Conservation (phyloP, 208 protist genomes). For the Acanthamoeba healyi region DNA sequence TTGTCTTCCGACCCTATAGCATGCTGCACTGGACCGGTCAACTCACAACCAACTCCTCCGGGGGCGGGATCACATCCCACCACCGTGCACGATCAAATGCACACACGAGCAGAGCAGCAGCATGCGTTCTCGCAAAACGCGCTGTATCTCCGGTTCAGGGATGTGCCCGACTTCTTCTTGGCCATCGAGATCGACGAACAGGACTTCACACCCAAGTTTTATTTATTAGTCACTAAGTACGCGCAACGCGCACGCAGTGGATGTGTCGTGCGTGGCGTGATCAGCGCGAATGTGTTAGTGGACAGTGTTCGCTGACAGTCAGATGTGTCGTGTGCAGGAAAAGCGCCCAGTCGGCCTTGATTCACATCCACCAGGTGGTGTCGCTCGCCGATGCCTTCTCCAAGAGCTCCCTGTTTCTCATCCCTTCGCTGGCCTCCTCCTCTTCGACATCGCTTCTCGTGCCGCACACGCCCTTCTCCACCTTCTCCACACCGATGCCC, state of each 20-base stretch:
- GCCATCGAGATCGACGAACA: slow-evolving; percentile 69
- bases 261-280: background rate
- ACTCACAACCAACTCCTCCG: too few relatives aligned
- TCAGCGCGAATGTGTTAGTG: background rate
- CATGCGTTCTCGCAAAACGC: slow-evolving; percentile 39
- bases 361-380: slow-evolving; percentile 45
- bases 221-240: slow-evolving; percentile 73
- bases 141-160: slow-evolving; percentile 65
- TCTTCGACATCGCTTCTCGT: slow-evolving; percentile 38
- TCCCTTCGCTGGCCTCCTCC: background rate
- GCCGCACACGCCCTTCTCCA: slow-evolving; percentile 44
- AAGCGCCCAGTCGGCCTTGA: slow-evolving; percentile 8
- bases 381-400: slow-evolving; percentile 27
- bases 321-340: background rate
- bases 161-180: slow-evolving; percentile 61
- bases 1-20: background rate
- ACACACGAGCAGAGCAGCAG: background rate
- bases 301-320: background rate
- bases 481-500: slow-evolving; percentile 32
- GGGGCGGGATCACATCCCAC: too few relatives aligned
- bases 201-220: slow-evolving; percentile 69
- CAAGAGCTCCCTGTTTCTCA: slow-evolving; percentile 39
- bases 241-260: background rate
- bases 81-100: too few relatives aligned
- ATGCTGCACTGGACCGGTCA: too few relatives aligned